Conservation (phyloP, 2,329 filamentous ascomycete species). For the Venturia pyrina region DNA sequence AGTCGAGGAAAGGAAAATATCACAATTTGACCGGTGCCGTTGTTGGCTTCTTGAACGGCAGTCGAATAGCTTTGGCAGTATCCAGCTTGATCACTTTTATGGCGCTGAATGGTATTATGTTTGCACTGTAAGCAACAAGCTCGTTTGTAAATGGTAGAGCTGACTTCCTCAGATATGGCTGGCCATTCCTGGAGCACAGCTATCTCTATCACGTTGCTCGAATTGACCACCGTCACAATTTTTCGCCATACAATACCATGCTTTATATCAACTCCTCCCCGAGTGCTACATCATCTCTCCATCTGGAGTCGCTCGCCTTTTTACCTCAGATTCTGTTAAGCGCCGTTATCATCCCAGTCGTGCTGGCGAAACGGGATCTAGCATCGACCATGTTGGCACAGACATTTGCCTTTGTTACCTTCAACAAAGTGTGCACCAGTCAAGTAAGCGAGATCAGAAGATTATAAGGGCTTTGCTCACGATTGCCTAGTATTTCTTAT, state of each 20-base stretch:
- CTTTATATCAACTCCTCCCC: conserved; percentile 74
- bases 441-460: conserved; percentile 52
- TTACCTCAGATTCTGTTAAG: conserved; percentile 77
- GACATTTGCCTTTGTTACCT: conserved; percentile 93
- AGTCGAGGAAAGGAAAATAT: not conserved
- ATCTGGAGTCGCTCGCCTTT: conserved; percentile 75
- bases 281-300: conserved; percentile 32
- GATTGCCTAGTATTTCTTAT: conserved; percentile 73
- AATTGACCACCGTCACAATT: conserved; percentile 96
- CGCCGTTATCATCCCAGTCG: conserved; percentile 63
- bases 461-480: conserved; percentile 10
- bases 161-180: conserved; percentile 54
- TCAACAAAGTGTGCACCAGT: conserved; percentile 98
- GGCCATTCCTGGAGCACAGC: conserved; percentile 76
- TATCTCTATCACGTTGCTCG: conserved; percentile 88
- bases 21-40: conserved; percentile 9
- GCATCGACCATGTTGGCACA: conserved; percentile 82
- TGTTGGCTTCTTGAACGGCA: conserved; percentile 21
- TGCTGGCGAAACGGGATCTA: conserved; percentile 70
- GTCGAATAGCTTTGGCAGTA: conserved; percentile 47
- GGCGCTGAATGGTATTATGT: conserved; percentile 70
- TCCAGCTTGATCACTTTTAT: conserved; percentile 65
- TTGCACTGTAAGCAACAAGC: conserved; percentile 46
- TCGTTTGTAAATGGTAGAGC: not conserved
- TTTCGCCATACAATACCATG: conserved; percentile 89